These are phyloP conservation scores for Pestalotiopsis sp. DNA, from an alignment of 2,329 filamentous ascomycete genomes.

Conservation along the genomic window DNA sequence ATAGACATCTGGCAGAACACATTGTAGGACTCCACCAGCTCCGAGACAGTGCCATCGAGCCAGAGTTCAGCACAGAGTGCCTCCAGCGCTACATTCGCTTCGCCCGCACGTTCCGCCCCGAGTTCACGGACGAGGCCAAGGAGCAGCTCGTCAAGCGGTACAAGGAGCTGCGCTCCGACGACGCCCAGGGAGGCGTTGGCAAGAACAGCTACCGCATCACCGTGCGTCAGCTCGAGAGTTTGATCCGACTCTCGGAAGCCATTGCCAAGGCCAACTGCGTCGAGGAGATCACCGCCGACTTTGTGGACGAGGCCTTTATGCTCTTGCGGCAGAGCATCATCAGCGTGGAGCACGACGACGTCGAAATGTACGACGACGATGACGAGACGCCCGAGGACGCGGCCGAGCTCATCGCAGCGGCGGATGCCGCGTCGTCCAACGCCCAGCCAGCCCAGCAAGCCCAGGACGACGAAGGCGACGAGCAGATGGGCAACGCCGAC, in stretches of 20 bases:
- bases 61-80: conserved; percentile 95
- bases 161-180: conserved; percentile 91
- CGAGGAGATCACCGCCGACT: conserved; percentile 79
- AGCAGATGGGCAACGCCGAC: conserved; percentile 40
- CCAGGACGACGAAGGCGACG: conserved; percentile 49
- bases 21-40: conserved; percentile 94
- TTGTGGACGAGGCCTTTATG: conserved; percentile 91
- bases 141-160: conserved; percentile 86
- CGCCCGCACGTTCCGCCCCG: conserved; percentile 88
- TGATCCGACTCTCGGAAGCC: conserved; percentile 95
- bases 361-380: conserved; percentile 86
- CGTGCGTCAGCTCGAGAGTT: conserved; percentile 90
- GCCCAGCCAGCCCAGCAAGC: too few relatives aligned
- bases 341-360: conserved; percentile 94
- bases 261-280: conserved; percentile 98
- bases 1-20: conserved; percentile 89
- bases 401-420: conserved; percentile 47
- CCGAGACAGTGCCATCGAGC: conserved; percentile 86
- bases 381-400: conserved; percentile 55
- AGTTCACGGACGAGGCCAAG: conserved; percentile 88
- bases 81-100: conserved; percentile 97
- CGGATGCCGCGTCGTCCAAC: conserved; percentile 54
- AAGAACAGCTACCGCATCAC: conserved; percentile 97
- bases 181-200: conserved; percentile 90
- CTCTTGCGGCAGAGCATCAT: conserved; percentile 94